Evolutionary conservation across 169 alveolate genomes (phyloP).

Genomic region (Cryptosporidium viatorum): DNA sequence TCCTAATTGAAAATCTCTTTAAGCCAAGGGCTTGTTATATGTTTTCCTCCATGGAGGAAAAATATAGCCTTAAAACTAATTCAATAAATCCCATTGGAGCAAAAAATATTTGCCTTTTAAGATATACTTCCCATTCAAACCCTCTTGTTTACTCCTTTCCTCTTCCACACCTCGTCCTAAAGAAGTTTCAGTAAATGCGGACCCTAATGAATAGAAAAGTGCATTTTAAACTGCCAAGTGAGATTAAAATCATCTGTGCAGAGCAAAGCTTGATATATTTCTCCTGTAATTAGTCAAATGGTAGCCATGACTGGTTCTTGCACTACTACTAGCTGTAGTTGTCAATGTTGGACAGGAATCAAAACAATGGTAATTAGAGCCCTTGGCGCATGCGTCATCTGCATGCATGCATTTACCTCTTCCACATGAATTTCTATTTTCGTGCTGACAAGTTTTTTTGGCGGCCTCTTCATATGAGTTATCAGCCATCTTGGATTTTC

Average conservation of each 20-base stretch:
- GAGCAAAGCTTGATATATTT: conserved; percentile 29
- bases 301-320: conserved; percentile 68
- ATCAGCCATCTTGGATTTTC: conserved; percentile 49
- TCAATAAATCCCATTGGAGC: neutral
- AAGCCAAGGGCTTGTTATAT: neutral
- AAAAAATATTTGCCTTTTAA: too few relatives aligned
- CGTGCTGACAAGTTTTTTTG: neutral
- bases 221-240: neutral
- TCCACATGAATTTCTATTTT: neutral
- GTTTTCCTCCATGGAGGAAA: neutral
- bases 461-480: neutral
- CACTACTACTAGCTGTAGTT: conserved; percentile 72
- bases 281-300: conserved; percentile 38
- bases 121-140: neutral
- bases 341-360: conserved; percentile 68
- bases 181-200: neutral
- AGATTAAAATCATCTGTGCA: conserved; percentile 12
- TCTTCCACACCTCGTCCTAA: neutral
- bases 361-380: conserved; percentile 17
- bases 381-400: neutral
- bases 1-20: neutral
- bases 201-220: neutral
- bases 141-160: neutral
- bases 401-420: neutral
- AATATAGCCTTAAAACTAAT: neutral